A percentile compares a stretch with the other conserved stretches of the same genome.
Conservation (phyloP, 2,329 filamentous ascomycete species). For the Thielaviopsis ethacetica region DNA sequence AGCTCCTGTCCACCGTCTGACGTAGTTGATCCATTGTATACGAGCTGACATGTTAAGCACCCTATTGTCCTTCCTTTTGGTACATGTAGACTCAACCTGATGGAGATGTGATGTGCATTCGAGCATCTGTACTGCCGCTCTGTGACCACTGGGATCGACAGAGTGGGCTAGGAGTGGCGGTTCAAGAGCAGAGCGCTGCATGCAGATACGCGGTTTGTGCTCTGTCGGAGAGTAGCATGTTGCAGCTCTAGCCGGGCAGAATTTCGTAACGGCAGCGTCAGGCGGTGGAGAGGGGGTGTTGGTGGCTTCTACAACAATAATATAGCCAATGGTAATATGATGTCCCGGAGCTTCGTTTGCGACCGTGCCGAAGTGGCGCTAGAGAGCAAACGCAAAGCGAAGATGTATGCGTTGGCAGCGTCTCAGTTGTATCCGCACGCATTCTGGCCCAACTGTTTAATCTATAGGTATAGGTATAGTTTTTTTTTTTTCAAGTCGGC, state of each 20-base stretch:
- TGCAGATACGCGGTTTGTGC: not conserved
- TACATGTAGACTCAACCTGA: too few species aligned
- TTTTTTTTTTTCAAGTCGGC: not conserved
- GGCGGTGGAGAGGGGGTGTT: not conserved
- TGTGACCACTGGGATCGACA: not conserved
- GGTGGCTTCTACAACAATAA: not conserved
- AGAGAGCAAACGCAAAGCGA: not conserved
- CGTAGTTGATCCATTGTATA: not conserved
- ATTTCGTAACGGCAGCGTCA: not conserved
- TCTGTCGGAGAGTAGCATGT: not conserved
- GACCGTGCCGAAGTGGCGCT: not conserved
- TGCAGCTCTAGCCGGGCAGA: not conserved
- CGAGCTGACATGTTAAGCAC: too few species aligned
- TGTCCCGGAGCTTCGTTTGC: not conserved
- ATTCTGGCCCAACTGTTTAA: not conserved
- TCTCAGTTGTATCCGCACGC: not conserved
- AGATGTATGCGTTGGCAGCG: not conserved
- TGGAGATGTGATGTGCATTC: not conserved
- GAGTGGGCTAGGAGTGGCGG: not conserved
- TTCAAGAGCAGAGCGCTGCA: not conserved
- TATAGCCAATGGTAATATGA: not conserved
- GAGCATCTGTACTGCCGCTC: not conserved
- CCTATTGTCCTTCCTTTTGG: too few species aligned
- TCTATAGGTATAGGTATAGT: not conserved
- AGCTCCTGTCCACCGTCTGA: not conserved